Percentiles rank a stretch among this genome's conserved stretches.
Conservation (phyloP, 2,329 filamentous ascomycete genomes). For the Sordariomycetes sp. region DNA sequence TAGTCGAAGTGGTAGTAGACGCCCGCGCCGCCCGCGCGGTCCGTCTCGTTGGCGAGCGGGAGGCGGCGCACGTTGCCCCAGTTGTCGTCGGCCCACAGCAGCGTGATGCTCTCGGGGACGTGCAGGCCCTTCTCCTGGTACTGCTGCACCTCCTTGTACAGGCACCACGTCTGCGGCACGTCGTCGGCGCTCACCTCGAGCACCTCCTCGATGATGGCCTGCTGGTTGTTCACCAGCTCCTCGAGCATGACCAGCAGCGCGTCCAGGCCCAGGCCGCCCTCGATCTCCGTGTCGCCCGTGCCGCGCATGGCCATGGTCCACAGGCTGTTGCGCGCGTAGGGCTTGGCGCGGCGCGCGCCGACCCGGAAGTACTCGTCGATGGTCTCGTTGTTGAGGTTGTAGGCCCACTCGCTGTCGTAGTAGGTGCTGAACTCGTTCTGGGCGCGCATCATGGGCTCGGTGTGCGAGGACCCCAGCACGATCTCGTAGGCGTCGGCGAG, state of each 20-base stretch:
- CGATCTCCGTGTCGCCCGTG: slow-evolving; percentile 52
- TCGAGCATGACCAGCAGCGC: slow-evolving; percentile 49
- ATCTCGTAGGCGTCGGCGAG: slow-evolving; percentile 65
- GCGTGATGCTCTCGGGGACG: slow-evolving; percentile 53
- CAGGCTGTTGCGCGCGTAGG: slow-evolving; percentile 52
- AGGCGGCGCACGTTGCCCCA: slow-evolving; percentile 55
- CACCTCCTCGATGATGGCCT: slow-evolving; percentile 44
- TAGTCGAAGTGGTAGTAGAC: slow-evolving; percentile 51
- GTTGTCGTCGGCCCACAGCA: slow-evolving; percentile 62
- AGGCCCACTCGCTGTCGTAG: slow-evolving; percentile 55
- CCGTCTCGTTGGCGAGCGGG: slow-evolving; percentile 47
- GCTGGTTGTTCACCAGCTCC: slow-evolving; percentile 49
- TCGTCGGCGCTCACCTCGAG: slow-evolving; percentile 36
- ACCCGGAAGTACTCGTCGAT: slow-evolving; percentile 60
- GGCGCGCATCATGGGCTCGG: slow-evolving; percentile 58
- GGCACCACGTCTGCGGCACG: slow-evolving; percentile 60
- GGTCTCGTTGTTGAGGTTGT: slow-evolving; percentile 57
- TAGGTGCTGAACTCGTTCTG: slow-evolving; percentile 44
- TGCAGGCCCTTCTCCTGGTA: slow-evolving; percentile 54
- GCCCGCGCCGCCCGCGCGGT: slow-evolving; percentile 50
- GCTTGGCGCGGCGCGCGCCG: slow-evolving; percentile 52
- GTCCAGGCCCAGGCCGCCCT: slow-evolving; percentile 36
- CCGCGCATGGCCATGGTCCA: slow-evolving; percentile 65
- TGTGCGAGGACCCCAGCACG: slow-evolving; percentile 63
- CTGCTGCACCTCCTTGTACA: slow-evolving; percentile 65